Conservation (phyloP, 192 early-diverging fungal genomes). For the Coemansia sp. region DNA sequence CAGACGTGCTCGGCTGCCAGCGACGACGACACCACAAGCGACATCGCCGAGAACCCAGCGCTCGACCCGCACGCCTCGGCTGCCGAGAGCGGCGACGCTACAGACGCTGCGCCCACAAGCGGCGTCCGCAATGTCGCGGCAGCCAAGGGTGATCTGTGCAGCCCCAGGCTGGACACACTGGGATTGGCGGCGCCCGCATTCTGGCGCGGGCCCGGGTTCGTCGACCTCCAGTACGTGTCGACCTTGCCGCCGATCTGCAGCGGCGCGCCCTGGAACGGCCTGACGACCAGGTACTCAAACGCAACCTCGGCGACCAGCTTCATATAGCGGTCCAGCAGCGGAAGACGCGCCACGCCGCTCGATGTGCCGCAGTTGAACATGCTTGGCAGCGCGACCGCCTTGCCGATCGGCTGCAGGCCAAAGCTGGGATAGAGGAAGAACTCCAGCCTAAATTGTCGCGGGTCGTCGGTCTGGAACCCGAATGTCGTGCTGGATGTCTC, state of each 20-base stretch:
- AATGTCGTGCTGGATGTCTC: slow-evolving; percentile 68
- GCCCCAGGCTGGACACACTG: neutral
- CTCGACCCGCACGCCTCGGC: slow-evolving; percentile 22
- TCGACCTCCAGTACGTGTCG: slow-evolving; percentile 99
- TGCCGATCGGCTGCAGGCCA: slow-evolving; percentile 89
- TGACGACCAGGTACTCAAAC: slow-evolving; percentile 78
- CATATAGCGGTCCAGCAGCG: slow-evolving; percentile 88
- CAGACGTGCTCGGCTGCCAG: slow-evolving; percentile 92
- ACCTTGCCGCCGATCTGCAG: slow-evolving; percentile 94
- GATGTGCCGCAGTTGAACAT: slow-evolving; percentile 51
- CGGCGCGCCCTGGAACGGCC: slow-evolving; percentile 82
- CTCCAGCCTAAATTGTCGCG: slow-evolving; percentile 78
- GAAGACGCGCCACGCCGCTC: slow-evolving; percentile 49
- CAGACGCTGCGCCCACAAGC: slow-evolving; percentile 18
- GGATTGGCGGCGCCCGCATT: neutral
- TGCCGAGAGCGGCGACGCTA: slow-evolving; percentile 34
- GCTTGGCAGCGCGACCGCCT: slow-evolving; percentile 74
- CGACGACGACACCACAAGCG: slow-evolving; percentile 41
- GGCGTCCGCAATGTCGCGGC: slow-evolving; percentile 19
- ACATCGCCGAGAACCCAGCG: slow-evolving; percentile 12
- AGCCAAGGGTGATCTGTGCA: slow-evolving; percentile 6
- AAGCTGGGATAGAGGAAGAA: slow-evolving; percentile 97
- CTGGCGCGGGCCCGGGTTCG: slow-evolving; percentile 58
- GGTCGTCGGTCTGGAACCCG: slow-evolving; percentile 77
- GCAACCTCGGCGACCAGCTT: slow-evolving; percentile 87